Evolutionary conservation across 257 asterid genomes (phyloP), one percentile per base, ranked within the genome.

Genomic region (Nicotiana attenuata): DNA sequence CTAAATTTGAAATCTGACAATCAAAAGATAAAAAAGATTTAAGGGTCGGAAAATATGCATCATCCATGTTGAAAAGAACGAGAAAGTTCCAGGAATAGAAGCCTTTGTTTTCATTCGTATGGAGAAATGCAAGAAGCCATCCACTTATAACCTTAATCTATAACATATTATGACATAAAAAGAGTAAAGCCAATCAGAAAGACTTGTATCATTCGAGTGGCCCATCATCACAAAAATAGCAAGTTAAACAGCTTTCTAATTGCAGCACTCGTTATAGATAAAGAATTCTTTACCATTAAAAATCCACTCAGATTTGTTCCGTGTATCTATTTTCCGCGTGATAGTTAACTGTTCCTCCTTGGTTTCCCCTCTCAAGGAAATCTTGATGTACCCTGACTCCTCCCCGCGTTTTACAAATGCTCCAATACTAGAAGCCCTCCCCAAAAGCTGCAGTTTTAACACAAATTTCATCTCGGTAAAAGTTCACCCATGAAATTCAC

Each of bases 331-430:
- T 81, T 29, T 29, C 33, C 33, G 33, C 5, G 33, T 29, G 33
- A 29, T 29, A 3, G 33, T 29, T 29, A 29, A 29, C 90, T 81
- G 57, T 66, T 91, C 94, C 78, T 87, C 90, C 84, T 82, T 81
- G 71, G 76, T 83, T 60, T 91, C 90, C 67, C 97, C 98, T 89
- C 95, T 92, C 90, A 96, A 85, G 33, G 86, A 86, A 87, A 96
- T 92, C 85, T 85, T 91, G 77, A 92, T 82, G 78, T 90, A 89
- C 38, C 98, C 97, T 61, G 97, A 91, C 81, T 92, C 97, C 33
- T 94, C 97, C 83, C 98, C 97, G 14, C 98, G 97, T 82, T 91
- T 96, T 85, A 96, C 98, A 85, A 89, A 96, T 10, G 97, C 97
- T 71, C 97, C 97, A 79, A 96, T 41, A 53, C 96, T 93, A 71